These are phyloP conservation scores for Plasmodium cynomolgi DNA, from an alignment of 169 alveolate species.

Conservation along the genomic window DNA sequence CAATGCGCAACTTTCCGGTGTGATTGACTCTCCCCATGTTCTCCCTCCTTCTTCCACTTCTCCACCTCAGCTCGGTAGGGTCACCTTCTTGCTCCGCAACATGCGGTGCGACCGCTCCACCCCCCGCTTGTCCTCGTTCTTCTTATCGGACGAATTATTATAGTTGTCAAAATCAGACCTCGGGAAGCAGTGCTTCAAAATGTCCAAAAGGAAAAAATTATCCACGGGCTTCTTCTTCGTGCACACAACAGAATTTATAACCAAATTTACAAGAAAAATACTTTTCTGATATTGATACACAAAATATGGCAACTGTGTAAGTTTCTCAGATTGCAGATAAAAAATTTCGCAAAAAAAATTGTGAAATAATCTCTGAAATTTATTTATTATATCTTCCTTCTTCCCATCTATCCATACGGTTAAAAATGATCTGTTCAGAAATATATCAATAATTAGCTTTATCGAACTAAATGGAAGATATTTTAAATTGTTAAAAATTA, in stretches of 20 bases:
- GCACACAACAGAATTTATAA: slow-evolving; percentile 6
- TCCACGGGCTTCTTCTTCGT: slow-evolving; percentile 2
- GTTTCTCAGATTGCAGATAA: slow-evolving; percentile 20
- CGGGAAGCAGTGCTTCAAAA: slow-evolving; percentile 47
- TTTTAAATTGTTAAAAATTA: slow-evolving; percentile 57
- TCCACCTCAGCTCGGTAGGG: neutral
- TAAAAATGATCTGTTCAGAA: slow-evolving; percentile 27
- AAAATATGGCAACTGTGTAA: slow-evolving; percentile 31
- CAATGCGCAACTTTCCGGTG: neutral
- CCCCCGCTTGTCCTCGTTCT: slow-evolving; percentile 24
- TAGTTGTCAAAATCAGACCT: neutral
- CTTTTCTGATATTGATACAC: slow-evolving; percentile 50
- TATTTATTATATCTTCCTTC: slow-evolving; percentile 19
- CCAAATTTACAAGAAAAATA: slow-evolving; percentile 23
- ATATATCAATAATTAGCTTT: slow-evolving; percentile 59
- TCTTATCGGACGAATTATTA: neutral
- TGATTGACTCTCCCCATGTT: neutral
- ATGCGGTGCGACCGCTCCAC: slow-evolving; percentile 34
- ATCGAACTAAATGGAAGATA: slow-evolving; percentile 66
- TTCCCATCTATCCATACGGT: slow-evolving; percentile 20
- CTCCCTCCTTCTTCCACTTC: neutral
- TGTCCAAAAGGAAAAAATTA: slow-evolving; percentile 19
- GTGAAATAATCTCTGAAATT: slow-evolving; percentile 51
- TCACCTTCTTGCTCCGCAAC: slow-evolving; percentile 37
- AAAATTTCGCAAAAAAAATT: slow-evolving; percentile 34